These are phyloP conservation scores for Fusarium albosuccineum DNA, from an alignment of 2,329 filamentous ascomycete species.

Conservation along the genomic window DNA sequence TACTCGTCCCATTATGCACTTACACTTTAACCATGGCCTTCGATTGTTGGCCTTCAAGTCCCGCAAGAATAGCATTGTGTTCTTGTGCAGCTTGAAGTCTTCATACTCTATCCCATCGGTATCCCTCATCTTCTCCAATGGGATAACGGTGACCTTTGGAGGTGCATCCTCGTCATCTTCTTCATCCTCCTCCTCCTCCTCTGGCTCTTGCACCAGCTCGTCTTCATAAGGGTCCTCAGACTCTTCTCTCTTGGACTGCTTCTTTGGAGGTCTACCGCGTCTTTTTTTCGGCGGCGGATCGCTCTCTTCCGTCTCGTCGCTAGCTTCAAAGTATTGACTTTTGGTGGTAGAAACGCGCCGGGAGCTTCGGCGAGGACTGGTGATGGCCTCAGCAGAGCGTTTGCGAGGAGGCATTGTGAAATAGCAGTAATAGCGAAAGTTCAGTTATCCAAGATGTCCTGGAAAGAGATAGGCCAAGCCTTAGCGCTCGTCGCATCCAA, in stretches of 20 bases:
- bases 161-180: constrained; percentile 55
- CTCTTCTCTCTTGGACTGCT: constrained; percentile 35
- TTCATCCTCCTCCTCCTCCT: constrained; percentile 47
- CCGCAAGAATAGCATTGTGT: constrained; percentile 69
- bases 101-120: constrained; percentile 59
- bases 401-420: constrained; percentile 56
- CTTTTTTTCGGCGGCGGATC: constrained; percentile 48
- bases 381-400: constrained; percentile 49
- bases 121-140: constrained; percentile 53
- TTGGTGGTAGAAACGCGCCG: constrained; percentile 61
- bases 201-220: constrained; percentile 42
- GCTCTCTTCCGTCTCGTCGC: constrained; percentile 34
- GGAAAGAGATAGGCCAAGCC: neutral
- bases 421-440: neutral
- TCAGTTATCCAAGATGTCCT: constrained; percentile 3
- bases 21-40: constrained; percentile 70
- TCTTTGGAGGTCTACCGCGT: constrained; percentile 45
- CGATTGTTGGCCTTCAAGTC: constrained; percentile 72
- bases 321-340: constrained; percentile 65
- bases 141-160: constrained; percentile 52
- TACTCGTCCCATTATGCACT: neutral
- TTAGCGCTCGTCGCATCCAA: neutral
- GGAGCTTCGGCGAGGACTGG: constrained; percentile 60
- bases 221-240: constrained; percentile 47
- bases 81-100: constrained; percentile 66